Base-by-base conservation (phyloP, 2,329 filamentous ascomycete species). In the Aspergillus transmontanensis region DNA sequence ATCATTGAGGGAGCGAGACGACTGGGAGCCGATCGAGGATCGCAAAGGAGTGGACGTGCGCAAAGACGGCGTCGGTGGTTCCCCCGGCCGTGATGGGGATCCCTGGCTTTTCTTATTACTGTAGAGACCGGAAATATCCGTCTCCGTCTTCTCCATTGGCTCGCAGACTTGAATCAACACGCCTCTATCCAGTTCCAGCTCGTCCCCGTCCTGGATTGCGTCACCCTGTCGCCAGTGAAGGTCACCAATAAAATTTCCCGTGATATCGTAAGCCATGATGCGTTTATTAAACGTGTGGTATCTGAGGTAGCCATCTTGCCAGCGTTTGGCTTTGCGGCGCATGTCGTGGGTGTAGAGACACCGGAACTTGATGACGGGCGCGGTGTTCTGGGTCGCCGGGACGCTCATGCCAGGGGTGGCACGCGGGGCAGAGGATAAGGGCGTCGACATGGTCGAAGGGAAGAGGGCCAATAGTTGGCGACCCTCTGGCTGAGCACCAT, bases 271-370 rank as follows among this genome's bases (percentile, higher is more conserved):
- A 7, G 96, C 91, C 92, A 97, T 96, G 64, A 95, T 83, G 5
- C 92, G 88, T 73, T 89, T 92, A 80, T 97, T 97, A 85, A 96
- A 97, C 0, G 91, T 90, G 74, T 97, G 94, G 68, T 90, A 96
- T 67, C 90, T 91, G 65, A 97, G 86, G 58, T 88, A 88, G 41
- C 94, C 94, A 89, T 97, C 94, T 72, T 96, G 92, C 94, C 94
- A 97, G 64, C 92, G 85, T 76, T 97, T 97, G 70, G 92, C 89
- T 80, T 97, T 97, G 61, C 92, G 88, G 58, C 89, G 88, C 48
- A 96, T 77, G 74, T 97, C 94, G 74, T 92, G 88, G 2, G 93
- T 96, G 78, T 92, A 97, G 5, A 97, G 87, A 76, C 94, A 97
- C 65, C 87, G 85, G 76, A 90, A 96, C 73, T 96, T 93, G 73